Evolutionary conservation across 257 asterid species (phyloP).

Genomic region (Nicotiana knightiana): DNA sequence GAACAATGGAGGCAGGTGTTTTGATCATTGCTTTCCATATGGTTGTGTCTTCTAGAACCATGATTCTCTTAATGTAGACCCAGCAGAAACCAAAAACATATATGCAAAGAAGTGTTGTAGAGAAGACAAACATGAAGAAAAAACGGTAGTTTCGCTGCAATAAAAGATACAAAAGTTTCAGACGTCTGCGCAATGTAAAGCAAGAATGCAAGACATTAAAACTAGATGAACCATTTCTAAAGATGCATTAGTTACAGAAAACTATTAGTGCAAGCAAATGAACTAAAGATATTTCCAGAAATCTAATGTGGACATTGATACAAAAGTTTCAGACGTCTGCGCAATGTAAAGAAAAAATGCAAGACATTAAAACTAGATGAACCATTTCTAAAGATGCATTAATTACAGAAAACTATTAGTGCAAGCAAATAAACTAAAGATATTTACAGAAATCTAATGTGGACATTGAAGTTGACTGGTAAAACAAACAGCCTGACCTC

Average conservation of each 20-base stretch:
- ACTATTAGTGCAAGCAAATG: not conserved
- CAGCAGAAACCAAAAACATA: slow-evolving; percentile 92
- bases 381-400: not conserved
- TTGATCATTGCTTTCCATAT: slow-evolving; percentile 91
- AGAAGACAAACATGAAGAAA: slow-evolving; percentile 98
- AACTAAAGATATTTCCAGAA: not conserved
- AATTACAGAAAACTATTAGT: not conserved
- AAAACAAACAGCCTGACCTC: not conserved
- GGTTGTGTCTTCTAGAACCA: slow-evolving; percentile 53
- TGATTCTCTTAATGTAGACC: slow-evolving; percentile 79
- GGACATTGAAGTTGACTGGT: not conserved
- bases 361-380: not conserved
- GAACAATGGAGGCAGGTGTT: slow-evolving; percentile 88
- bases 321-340: slow-evolving; percentile 8
- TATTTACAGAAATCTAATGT: not conserved
- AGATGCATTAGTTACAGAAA: not conserved
- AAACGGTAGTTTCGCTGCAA: slow-evolving; percentile 96
- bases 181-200: not conserved
- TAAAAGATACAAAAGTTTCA: slow-evolving; percentile 11
- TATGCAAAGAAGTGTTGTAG: slow-evolving; percentile 92
- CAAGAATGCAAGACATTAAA: not conserved
- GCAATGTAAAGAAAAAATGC: not conserved
- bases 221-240: not conserved
- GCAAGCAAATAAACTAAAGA: not conserved
- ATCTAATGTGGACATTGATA: not conserved